These are phyloP conservation scores for Crassisporium funariophilum DNA, from an alignment of 768 basidiomycete genomes.

Conservation along the genomic window DNA sequence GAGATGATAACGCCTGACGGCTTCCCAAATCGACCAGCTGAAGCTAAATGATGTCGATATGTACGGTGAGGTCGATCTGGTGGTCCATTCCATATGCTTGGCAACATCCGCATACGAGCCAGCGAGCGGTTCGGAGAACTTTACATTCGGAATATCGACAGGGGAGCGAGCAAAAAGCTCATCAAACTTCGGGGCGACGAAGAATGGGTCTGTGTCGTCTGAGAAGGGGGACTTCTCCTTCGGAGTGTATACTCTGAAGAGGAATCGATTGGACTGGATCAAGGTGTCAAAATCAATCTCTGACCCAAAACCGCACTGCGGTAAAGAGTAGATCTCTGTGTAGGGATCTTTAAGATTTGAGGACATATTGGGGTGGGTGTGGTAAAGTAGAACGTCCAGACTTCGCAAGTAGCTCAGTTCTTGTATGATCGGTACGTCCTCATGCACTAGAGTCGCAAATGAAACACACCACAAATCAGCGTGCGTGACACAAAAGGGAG, in stretches of 20 bases:
- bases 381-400: conserved; percentile 7
- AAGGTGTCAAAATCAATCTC: conserved; percentile 65
- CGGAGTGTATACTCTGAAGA: conserved; percentile 82
- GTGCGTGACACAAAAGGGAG: too few relatives aligned
- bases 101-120: conserved; percentile 64
- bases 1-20: conserved; percentile 68
- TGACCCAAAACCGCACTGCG: conserved; percentile 74
- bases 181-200: conserved; percentile 68
- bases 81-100: conserved; percentile 78
- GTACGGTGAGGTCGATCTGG: conserved; percentile 66
- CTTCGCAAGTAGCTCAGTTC: conserved; percentile 7
- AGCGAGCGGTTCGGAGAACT: conserved; percentile 29
- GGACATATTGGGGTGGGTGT: conserved; percentile 27
- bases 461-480: too few relatives aligned
- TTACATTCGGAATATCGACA: conserved; percentile 30
- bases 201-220: conserved; percentile 61
- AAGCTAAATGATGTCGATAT: conserved; percentile 82
- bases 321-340: conserved; percentile 40
- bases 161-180: conserved; percentile 42
- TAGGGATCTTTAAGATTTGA: conserved; percentile 23
- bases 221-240: conserved; percentile 56
- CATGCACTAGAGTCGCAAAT: conserved; percentile 32
- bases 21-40: conserved; percentile 83
- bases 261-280: conserved; percentile 65
- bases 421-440: conserved; percentile 28